These are phyloP conservation scores for Suillus cothurnatus DNA, from an alignment of 768 basidiomycete species.

Conservation along the genomic window DNA sequence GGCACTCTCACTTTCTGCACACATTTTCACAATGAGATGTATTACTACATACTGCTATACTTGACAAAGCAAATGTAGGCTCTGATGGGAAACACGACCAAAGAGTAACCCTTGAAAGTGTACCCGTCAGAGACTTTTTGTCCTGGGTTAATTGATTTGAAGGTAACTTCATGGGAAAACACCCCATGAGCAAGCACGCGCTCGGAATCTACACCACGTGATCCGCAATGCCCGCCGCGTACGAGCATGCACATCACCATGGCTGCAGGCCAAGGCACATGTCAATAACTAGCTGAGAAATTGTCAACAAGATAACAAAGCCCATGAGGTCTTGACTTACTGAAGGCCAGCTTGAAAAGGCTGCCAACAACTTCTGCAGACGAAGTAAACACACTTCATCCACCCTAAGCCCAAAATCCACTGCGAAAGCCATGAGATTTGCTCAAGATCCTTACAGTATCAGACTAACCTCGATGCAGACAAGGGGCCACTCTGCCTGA, in stretches of 20 bases:
- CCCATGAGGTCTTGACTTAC: background rate
- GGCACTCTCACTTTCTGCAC: background rate
- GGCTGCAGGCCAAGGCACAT: conserved; percentile 3
- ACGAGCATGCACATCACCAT: conserved; percentile 3
- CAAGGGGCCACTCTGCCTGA: background rate
- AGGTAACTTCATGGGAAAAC: conserved; percentile 14
- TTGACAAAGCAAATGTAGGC: conserved; percentile 38
- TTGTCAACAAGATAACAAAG: background rate
- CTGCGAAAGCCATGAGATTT: background rate
- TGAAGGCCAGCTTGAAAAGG: conserved; percentile 5
- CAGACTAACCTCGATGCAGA: conserved; percentile 1
- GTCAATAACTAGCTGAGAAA: background rate
- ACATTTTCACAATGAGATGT: background rate
- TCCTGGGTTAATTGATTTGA: conserved; percentile 42
- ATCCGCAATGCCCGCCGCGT: background rate
- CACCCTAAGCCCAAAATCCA: background rate
- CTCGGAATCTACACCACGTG: background rate
- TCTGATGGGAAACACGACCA: conserved; percentile 18
- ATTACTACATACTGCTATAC: conserved; percentile 31
- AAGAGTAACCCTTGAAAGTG: conserved; percentile 2
- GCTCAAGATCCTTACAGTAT: background rate
- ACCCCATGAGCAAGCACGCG: conserved; percentile 4
- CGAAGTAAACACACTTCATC: conserved; percentile 4
- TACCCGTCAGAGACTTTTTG: conserved; percentile 32
- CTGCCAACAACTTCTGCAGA: background rate